Base-by-base conservation (phyloP, 2,329 filamentous ascomycete genomes). In the Aspergillus tamarii region DNA sequence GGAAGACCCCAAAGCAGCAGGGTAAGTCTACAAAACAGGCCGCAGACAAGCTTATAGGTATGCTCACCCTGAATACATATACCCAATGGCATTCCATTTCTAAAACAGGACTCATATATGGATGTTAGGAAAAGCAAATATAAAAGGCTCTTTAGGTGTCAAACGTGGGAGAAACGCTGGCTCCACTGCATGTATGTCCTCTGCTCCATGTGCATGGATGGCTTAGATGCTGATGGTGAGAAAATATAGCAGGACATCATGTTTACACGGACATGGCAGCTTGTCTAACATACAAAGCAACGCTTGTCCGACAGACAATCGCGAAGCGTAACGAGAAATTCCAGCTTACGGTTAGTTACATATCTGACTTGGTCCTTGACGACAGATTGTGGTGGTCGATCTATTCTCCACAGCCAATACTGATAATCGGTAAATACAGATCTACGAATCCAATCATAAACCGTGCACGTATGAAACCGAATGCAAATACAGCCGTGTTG, bases 201-300 rank as follows among this genome's bases (percentile, higher is more conserved):
- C 3, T 19, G 10, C 36, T 43, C 36, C 10, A 39, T 52, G 23
- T 34, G 28, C 10, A 21, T 52, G 28, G 21, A 16, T 11, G 30
- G 28, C 16, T 52, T 10, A 7, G 5, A 16, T 6, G 32, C 46
- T 62, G 19, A 62, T 39, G 43, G 14, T 9, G 12, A 45, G 26
- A 9, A 9, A 26, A 23, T 21, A 62, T 53, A 89, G 88, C 82
- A 39, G 79, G 87, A n/a, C 87, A 88, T 71, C 88, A 87, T 64
- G 76, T 91, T 64, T 93, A 90, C 76, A 78, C 76, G 21, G 91
- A 95, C 73, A 61, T 70, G 3, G 84, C 53, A 16, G 71, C 84
- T 0, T 85, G 84, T 55, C 91, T 92, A 73, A 75, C 80, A 4
- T 93, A 92, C 77, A 83, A 88, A 60, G 78, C 91, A 62, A 82